Evolutionary conservation across 2,329 filamentous ascomycete genomes (phyloP).

Genomic region (Colletotrichum camelliae): DNA sequence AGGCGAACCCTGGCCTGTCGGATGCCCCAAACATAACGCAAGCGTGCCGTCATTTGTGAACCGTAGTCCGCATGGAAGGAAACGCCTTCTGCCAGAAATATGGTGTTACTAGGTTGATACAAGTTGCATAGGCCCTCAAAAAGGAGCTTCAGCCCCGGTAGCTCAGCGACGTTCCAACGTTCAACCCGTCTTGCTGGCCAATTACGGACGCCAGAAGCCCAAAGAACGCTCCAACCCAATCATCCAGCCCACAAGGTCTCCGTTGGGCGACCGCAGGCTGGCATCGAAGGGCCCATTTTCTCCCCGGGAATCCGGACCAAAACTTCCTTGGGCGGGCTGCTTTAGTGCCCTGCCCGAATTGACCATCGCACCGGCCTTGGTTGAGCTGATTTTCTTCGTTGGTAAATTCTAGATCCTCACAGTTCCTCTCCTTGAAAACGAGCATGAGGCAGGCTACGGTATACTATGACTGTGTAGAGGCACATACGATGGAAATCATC

Average conservation of each 20-base stretch:
- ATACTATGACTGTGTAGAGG: background rate
- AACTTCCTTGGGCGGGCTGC: conserved; percentile 8
- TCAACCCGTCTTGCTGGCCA: background rate
- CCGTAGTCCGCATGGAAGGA: background rate
- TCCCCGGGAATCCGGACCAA: conserved; percentile 16
- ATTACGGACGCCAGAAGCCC: background rate
- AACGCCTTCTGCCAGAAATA: background rate
- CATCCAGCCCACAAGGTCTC: conserved; percentile 18
- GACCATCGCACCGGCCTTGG: background rate
- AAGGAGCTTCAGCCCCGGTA: background rate
- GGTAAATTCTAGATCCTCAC: background rate
- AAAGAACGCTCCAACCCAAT: conserved; percentile 16
- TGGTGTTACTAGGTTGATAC: background rate
- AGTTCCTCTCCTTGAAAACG: background rate
- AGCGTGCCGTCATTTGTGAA: conserved; percentile 4
- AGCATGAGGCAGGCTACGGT: background rate
- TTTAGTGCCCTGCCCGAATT: background rate
- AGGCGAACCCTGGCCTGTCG: background rate
- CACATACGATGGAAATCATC: background rate
- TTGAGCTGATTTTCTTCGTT: background rate
- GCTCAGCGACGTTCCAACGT: background rate
- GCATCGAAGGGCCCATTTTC: conserved; percentile 6
- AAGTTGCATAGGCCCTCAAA: background rate
- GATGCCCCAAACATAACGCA: background rate
- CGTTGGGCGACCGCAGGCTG: conserved; percentile 6